Conservation (phyloP, 2,329 filamentous ascomycete species). For the Pestalotiopsis sp. region DNA sequence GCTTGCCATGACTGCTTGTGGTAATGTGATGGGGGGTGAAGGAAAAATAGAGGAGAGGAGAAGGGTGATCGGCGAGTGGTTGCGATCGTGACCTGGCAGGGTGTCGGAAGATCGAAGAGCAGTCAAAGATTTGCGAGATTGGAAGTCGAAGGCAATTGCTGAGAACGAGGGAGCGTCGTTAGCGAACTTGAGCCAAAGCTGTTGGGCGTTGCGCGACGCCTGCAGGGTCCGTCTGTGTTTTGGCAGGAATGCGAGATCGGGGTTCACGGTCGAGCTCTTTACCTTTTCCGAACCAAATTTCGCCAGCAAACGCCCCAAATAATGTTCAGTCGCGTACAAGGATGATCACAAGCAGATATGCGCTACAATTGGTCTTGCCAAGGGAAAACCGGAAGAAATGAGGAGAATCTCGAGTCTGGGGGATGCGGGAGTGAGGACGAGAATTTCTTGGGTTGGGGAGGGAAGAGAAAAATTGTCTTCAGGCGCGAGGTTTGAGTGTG, state of each 20-base stretch:
- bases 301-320: conserved; percentile 9
- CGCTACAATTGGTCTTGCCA: not conserved
- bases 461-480: not conserved
- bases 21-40: not conserved
- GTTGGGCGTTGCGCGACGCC: not conserved
- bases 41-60: not conserved
- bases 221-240: not conserved
- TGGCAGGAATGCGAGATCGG: not conserved
- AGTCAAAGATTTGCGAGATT: no score
- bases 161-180: not conserved
- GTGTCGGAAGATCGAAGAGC: not conserved
- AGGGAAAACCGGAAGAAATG: not conserved
- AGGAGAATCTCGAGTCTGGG: not conserved
- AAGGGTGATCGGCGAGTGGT: not conserved
- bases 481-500: not conserved
- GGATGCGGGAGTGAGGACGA: not conserved
- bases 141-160: not conserved
- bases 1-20: conserved; percentile 12
- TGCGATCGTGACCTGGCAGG: not conserved
- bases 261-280: conserved; percentile 5
- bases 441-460: not conserved
- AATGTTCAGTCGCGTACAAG: conserved; percentile 7
- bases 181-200: not conserved
- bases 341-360: not conserved
- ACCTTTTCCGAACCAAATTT: conserved; percentile 10